These are phyloP conservation scores for Phycomyces nitens DNA, from an alignment of 192 early-diverging fungal genomes.

Conservation along the genomic window DNA sequence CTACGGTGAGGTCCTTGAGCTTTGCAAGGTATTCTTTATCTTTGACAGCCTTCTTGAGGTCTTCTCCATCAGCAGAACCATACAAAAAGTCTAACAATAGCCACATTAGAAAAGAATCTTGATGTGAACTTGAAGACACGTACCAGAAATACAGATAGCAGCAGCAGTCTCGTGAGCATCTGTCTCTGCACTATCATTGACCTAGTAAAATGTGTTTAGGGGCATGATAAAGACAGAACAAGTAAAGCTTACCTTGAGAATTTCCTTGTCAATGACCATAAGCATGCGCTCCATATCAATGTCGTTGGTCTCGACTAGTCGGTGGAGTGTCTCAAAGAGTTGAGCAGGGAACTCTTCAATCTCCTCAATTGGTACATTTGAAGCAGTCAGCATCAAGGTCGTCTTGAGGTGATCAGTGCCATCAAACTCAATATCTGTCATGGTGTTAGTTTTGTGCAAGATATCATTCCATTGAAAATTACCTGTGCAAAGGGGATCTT, in stretches of 20 bases:
- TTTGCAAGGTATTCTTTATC: slow-evolving; percentile 42
- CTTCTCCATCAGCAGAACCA: slow-evolving; percentile 45
- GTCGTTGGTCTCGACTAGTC: slow-evolving; percentile 42
- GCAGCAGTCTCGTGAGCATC: slow-evolving; percentile 33
- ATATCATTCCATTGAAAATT: slow-evolving; percentile 1
- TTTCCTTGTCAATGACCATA: slow-evolving; percentile 48
- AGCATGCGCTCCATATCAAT: slow-evolving; percentile 58
- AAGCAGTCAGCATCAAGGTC: slow-evolving; percentile 39
- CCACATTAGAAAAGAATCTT: not conserved
- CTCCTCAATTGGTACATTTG: slow-evolving; percentile 53
- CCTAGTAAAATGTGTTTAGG: slow-evolving; percentile 9
- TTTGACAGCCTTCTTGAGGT: slow-evolving; percentile 41
- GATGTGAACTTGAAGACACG: not conserved
- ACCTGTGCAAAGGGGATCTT: slow-evolving; percentile 58
- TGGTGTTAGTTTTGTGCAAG: not conserved
- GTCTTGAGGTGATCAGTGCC: slow-evolving; percentile 43
- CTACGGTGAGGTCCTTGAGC: slow-evolving; percentile 38
- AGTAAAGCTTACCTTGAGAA: slow-evolving; percentile 37
- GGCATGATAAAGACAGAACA: not conserved
- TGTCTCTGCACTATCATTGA: slow-evolving; percentile 38
- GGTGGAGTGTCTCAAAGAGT: slow-evolving; percentile 44
- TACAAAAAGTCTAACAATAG: slow-evolving; percentile 47
- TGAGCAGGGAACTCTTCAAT: slow-evolving; percentile 43
- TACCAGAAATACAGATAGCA: slow-evolving; percentile 27
- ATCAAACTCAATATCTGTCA: slow-evolving; percentile 44